These are phyloP conservation scores for Isabelozyma gotoi DNA, from an alignment of 805 yeast genomes.

Conservation along the genomic window DNA sequence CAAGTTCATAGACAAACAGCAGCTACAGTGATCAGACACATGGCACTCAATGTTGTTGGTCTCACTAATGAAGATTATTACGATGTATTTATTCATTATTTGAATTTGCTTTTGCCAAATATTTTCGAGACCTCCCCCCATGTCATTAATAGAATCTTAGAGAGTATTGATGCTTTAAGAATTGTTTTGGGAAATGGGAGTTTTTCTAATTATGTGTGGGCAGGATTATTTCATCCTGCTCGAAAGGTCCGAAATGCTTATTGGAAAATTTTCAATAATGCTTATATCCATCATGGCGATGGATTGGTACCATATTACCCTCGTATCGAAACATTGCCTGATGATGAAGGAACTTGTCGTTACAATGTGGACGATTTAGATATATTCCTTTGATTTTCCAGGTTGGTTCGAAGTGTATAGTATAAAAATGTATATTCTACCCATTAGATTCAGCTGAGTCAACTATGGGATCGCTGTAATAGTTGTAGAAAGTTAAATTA, in stretches of 20 bases:
- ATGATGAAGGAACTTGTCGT: constrained; percentile 15
- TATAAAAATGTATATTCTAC: neutral
- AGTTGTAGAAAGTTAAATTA: neutral
- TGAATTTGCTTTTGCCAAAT: constrained; percentile 85
- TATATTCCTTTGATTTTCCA: constrained; percentile 32
- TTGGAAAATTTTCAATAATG: constrained; percentile 79
- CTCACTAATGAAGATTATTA: constrained; percentile 62
- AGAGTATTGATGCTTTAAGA: constrained; percentile 73
- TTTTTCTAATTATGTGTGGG: constrained; percentile 73
- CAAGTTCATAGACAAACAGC: constrained; percentile 95
- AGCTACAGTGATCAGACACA: constrained; percentile 77
- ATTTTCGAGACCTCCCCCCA: constrained; percentile 95
- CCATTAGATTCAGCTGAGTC: too few species aligned
- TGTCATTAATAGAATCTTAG: constrained; percentile 79
- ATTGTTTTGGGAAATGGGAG: constrained; percentile 75
- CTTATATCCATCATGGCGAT: constrained; percentile 73
- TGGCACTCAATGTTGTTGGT: constrained; percentile 79
- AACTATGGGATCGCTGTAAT: neutral
- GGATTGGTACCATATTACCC: constrained; percentile 86
- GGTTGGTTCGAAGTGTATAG: too few species aligned
- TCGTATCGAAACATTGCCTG: constrained; percentile 32
- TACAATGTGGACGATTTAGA: constrained; percentile 54
- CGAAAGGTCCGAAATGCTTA: constrained; percentile 78
- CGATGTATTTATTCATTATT: constrained; percentile 71
- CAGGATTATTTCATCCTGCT: constrained; percentile 93